phyloP scores from a whole-genome alignment of 106 monocot genomes.

The Dendrobium catenatum region DNA sequence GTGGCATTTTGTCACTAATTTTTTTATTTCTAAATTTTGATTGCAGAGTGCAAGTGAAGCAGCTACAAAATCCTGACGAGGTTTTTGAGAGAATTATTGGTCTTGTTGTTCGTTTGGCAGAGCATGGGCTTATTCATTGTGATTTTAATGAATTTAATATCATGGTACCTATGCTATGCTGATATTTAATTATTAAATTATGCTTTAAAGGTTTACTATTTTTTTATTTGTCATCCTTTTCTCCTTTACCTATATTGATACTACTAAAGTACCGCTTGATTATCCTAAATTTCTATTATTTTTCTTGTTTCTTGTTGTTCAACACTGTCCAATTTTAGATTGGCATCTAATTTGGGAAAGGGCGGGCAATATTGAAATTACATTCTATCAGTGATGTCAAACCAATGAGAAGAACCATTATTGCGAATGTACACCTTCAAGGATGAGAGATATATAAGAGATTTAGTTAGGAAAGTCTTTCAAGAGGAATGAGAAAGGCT shows the following conservation, averaged over 20 bases:
- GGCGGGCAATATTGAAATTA: not conserved
- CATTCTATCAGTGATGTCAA: not conserved
- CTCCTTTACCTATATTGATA: not conserved
- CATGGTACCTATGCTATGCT: conserved; percentile 56
- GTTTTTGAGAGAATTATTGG: conserved; percentile 77
- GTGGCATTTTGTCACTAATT: not conserved
- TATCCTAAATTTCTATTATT: not conserved
- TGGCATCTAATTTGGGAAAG: not conserved
- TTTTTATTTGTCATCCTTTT: not conserved
- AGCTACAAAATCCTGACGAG: conserved; percentile 72
- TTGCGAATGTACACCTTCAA: not conserved
- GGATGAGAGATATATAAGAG: not conserved
- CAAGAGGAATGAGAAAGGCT: not conserved
- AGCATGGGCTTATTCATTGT: conserved; percentile 96
- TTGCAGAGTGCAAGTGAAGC: conserved; percentile 73
- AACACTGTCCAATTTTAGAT: not conserved
- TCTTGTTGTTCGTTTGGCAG: conserved; percentile 78
- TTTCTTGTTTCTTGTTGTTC: not conserved
- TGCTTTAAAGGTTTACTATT: not conserved
- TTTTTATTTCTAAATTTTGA: not conserved
- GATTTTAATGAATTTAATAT: conserved; percentile 97
- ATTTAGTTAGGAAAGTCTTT: not conserved
- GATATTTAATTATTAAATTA: not conserved
- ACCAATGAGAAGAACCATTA: not conserved
- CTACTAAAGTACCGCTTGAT: not conserved